Conservation (phyloP, 208 protist genomes). For the Acanthamoeba healyi region DNA sequence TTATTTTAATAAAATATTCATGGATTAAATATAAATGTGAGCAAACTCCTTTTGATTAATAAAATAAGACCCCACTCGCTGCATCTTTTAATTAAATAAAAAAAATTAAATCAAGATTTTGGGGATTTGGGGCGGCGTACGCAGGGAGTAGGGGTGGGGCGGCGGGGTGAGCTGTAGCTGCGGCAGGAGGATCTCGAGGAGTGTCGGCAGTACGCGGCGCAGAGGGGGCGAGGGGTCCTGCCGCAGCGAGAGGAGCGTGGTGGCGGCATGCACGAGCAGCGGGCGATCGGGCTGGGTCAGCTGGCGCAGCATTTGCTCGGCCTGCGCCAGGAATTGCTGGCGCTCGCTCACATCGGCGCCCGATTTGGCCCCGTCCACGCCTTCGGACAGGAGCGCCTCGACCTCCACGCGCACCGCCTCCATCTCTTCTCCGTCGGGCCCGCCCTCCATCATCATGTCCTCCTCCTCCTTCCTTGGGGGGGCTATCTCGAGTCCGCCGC, state of each 20-base stretch:
- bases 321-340: background rate
- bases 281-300: background rate
- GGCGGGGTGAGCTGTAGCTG: background rate
- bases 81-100: too few relatives aligned
- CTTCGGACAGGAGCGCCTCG: background rate
- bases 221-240: background rate
- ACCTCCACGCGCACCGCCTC: background rate
- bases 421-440: too few relatives aligned
- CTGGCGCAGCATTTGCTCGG: background rate
- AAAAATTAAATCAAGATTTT: too few relatives aligned
- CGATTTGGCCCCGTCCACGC: background rate
- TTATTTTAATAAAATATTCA: too few relatives aligned
- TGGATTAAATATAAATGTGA: too few relatives aligned
- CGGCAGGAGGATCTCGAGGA: background rate
- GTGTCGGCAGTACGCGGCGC: background rate
- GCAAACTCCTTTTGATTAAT: too few relatives aligned
- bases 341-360: background rate
- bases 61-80: too few relatives aligned
- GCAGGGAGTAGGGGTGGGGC: background rate
- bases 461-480: too few relatives aligned
- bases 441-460: too few relatives aligned
- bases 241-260: background rate
- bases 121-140: too few relatives aligned
- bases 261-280: background rate
- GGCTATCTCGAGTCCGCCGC: too few relatives aligned